phyloP scores from a whole-genome alignment of 176 grass and related monocot genomes.

The Phyllostachys edulis region DNA sequence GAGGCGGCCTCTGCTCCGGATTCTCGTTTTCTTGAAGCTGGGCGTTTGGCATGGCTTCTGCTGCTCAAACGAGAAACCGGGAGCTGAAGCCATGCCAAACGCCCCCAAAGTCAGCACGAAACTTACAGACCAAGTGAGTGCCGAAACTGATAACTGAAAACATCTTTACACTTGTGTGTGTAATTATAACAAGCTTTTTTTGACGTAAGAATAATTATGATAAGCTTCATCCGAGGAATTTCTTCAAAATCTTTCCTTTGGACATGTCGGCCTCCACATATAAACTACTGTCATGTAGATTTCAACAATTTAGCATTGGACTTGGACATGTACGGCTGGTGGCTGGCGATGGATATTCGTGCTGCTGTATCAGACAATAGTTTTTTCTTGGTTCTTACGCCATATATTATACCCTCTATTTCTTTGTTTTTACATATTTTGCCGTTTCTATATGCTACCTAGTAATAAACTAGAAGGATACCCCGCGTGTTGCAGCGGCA shows the following conservation, averaged over 20 bases:
- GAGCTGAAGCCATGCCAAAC: too few relatives aligned
- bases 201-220: too few relatives aligned
- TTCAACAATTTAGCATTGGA: not conserved
- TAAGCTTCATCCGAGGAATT: not conserved
- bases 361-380: not conserved
- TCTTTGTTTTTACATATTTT: not conserved
- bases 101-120: not conserved
- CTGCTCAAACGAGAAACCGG: too few relatives aligned
- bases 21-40: too few relatives aligned
- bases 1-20: too few relatives aligned
- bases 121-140: not conserved
- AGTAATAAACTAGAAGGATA: too few relatives aligned
- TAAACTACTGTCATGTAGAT: not conserved
- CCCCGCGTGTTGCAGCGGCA: too few relatives aligned
- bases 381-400: not conserved
- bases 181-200: not conserved
- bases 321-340: not conserved
- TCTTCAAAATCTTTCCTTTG: not conserved
- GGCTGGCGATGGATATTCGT: not conserved
- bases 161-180: not conserved
- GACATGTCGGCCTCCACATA: not conserved
- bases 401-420: not conserved
- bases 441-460: not conserved
- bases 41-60: too few relatives aligned
- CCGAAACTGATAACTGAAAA: not conserved